Evolutionary conservation across 768 basidiomycete genomes (phyloP).

Genomic region (Neoboletus brunneissimus): DNA sequence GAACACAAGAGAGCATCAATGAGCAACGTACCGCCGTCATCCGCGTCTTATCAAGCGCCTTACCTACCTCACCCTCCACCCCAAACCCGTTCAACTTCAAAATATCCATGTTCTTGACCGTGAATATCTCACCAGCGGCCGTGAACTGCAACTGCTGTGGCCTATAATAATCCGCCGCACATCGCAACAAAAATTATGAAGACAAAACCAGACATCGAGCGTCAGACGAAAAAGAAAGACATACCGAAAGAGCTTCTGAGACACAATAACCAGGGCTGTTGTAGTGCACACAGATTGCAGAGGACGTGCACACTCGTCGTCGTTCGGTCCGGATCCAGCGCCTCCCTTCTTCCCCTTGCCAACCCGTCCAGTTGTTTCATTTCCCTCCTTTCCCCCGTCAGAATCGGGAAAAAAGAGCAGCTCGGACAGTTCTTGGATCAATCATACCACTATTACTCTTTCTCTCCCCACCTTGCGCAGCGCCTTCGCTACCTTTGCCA

Average conservation of each 20-base stretch:
- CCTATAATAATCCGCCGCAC: constrained; percentile 38
- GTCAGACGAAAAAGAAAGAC: constrained; percentile 19
- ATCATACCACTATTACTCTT: neutral
- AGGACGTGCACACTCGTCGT: neutral
- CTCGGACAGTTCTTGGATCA: constrained; percentile 12
- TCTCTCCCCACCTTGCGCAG: neutral
- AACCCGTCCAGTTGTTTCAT: neutral
- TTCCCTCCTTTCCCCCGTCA: constrained; percentile 8
- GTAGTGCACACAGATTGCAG: neutral
- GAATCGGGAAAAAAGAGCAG: constrained; percentile 29
- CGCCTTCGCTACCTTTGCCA: neutral
- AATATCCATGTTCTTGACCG: constrained; percentile 82
- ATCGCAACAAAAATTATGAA: neutral
- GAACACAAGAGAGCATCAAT: neutral
- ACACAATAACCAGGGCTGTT: constrained; percentile 82
- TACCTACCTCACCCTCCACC: constrained; percentile 96
- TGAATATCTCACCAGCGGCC: constrained; percentile 85
- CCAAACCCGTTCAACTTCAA: constrained; percentile 90
- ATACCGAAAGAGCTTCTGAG: constrained; percentile 80
- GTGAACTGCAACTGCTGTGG: constrained; percentile 78
- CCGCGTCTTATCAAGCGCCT: constrained; percentile 67
- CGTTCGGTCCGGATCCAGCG: neutral
- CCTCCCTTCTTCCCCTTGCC: constrained; percentile 2
- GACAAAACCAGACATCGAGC: neutral
- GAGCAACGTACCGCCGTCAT: constrained; percentile 65